phyloP scores from a whole-genome alignment of 1,284 basidiomycete species.

The Rhodotorula sp. region DNA sequence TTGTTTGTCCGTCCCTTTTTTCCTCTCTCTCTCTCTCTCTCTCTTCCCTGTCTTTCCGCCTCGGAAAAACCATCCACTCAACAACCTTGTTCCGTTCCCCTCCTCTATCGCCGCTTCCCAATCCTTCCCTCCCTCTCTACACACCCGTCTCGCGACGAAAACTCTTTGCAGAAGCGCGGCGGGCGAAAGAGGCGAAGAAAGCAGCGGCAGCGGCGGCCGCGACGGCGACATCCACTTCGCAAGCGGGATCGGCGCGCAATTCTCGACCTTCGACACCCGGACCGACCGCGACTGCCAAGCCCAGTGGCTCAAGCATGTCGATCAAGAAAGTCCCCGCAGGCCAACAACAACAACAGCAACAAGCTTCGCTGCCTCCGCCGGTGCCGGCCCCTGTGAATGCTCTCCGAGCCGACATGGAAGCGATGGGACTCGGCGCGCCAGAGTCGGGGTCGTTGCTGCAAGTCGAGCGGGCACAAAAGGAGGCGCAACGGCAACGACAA shows the following conservation, averaged over 20 bases:
- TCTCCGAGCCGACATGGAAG: slow-evolving; percentile 56
- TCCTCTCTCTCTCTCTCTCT: neutral
- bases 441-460: slow-evolving; percentile 53
- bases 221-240: neutral
- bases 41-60: neutral
- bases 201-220: slow-evolving; percentile 7
- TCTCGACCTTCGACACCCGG: slow-evolving; percentile 28
- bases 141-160: too few relatives aligned
- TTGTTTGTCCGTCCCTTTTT: slow-evolving; percentile 10
- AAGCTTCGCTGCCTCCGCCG: neutral
- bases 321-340: slow-evolving; percentile 22
- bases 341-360: neutral
- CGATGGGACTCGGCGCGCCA: slow-evolving; percentile 41
- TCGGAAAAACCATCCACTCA: neutral
- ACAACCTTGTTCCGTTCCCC: neutral
- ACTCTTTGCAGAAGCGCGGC: slow-evolving; percentile 10
- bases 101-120: neutral
- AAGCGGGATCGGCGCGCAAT: slow-evolving; percentile 15
- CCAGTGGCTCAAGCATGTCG: slow-evolving; percentile 2
- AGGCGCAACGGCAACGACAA: neutral
- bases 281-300: slow-evolving; percentile 9
- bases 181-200: slow-evolving; percentile 27
- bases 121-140: too few relatives aligned
- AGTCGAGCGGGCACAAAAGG: neutral
- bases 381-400: slow-evolving; percentile 47